phyloP scores from a whole-genome alignment of 2,329 filamentous ascomycete species.

The Penicillium occitanis region DNA sequence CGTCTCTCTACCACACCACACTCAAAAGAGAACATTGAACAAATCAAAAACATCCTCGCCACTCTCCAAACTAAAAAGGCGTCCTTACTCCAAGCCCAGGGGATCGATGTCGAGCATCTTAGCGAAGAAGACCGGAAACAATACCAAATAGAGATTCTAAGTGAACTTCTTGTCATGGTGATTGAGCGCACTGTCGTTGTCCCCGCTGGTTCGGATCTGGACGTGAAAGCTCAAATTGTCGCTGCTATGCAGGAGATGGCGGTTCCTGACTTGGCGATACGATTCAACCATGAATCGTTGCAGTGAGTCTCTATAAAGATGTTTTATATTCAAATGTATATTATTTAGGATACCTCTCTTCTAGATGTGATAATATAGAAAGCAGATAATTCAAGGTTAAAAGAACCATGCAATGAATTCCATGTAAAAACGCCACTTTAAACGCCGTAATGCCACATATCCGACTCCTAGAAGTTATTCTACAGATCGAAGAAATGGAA shows the following conservation, averaged over 20 bases:
- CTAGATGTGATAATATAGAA: neutral
- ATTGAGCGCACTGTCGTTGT: conserved; percentile 34
- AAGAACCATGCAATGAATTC: neutral
- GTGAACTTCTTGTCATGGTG: conserved; percentile 42
- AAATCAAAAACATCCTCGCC: conserved; percentile 47
- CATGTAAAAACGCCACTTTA: neutral
- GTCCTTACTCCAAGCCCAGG: conserved; percentile 33
- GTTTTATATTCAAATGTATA: conserved; percentile 10
- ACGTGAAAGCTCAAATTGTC: conserved; percentile 36
- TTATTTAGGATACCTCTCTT: conserved; percentile 1
- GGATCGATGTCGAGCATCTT: conserved; percentile 36
- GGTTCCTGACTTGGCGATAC: conserved; percentile 27
- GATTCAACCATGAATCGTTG: conserved; percentile 9
- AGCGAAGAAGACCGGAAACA: conserved; percentile 39
- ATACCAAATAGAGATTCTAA: conserved; percentile 46
- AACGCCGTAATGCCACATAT: conserved; percentile 9
- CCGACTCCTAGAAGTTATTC: conserved; percentile 16
- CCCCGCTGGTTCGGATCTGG: conserved; percentile 23
- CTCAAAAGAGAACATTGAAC: conserved; percentile 46
- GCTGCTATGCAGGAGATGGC: conserved; percentile 41
- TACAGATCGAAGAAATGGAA: conserved; percentile 4
- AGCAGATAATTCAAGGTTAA: neutral
- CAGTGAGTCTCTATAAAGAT: neutral
- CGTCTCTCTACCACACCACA: conserved; percentile 42
- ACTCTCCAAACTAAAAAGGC: conserved; percentile 43